A percentile compares a stretch with the other conserved stretches of the same genome.
Conservation (phyloP, 2,329 filamentous ascomycete genomes). For the Chaetomiaceae sp. region DNA sequence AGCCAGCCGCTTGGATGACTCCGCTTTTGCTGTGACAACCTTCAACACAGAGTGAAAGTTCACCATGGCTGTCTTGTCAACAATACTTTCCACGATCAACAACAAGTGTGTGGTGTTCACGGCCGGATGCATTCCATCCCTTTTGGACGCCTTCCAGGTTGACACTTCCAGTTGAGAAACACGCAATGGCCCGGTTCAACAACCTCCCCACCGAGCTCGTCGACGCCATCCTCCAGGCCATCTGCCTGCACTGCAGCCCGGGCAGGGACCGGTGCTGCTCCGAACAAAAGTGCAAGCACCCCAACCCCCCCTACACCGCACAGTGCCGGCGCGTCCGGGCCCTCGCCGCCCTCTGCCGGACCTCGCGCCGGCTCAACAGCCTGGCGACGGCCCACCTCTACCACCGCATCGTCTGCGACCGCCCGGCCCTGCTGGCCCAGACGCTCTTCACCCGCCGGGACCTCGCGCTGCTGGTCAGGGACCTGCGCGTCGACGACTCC, state of each 20-base stretch:
- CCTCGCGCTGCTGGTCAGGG: not conserved
- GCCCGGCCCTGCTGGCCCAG: not conserved
- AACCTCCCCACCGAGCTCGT: not conserved
- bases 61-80: too few relatives aligned
- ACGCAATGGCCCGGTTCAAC: not conserved
- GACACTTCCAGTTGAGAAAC: not conserved
- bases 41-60: too few relatives aligned
- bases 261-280: not conserved
- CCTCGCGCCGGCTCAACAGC: not conserved
- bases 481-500: not conserved
- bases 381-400: constrained; percentile 7
- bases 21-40: too few relatives aligned
- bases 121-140: too few relatives aligned
- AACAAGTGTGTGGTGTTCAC: too few relatives aligned
- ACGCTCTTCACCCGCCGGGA: constrained; percentile 9
- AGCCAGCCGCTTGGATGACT: too few relatives aligned
- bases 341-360: constrained; percentile 3
- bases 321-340: not conserved
- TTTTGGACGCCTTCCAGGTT: too few relatives aligned
- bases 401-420: not conserved
- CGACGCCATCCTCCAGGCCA: not conserved
- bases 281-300: not conserved
- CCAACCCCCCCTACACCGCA: not conserved
- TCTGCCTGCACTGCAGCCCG: not conserved
- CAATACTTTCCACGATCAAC: too few relatives aligned